These are phyloP conservation scores for Agaricus sinodeliciosus DNA, from an alignment of 768 basidiomycete genomes.

Conservation along the genomic window DNA sequence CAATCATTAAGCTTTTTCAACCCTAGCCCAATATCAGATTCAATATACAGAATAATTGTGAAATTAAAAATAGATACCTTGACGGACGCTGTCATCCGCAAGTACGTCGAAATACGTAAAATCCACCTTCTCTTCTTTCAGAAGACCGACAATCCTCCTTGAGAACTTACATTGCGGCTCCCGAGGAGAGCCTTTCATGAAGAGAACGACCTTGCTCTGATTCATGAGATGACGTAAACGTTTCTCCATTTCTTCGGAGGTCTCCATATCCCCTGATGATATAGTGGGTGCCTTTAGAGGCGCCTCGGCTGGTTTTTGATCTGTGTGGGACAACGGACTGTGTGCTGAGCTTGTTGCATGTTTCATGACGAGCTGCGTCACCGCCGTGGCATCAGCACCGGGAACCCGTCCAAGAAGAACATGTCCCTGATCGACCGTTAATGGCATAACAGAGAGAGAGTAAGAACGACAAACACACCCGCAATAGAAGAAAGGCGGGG, in stretches of 20 bases:
- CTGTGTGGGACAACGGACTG: constrained; percentile 43
- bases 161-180: constrained; percentile 84
- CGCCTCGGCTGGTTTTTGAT: constrained; percentile 31
- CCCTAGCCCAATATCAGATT: constrained; percentile 28
- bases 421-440: constrained; percentile 59
- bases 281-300: constrained; percentile 16
- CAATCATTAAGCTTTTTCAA: constrained; percentile 78
- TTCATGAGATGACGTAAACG: constrained; percentile 72
- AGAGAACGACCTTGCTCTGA: constrained; percentile 70
- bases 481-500: constrained; percentile 76
- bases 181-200: constrained; percentile 87
- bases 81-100: constrained; percentile 71
- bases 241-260: constrained; percentile 56
- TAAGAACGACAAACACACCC: constrained; percentile 34
- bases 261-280: constrained; percentile 31
- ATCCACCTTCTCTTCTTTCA: constrained; percentile 55
- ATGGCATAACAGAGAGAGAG: not conserved
- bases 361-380: constrained; percentile 56
- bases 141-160: constrained; percentile 59
- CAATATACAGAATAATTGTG: not conserved
- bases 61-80: constrained; percentile 41
- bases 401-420: constrained; percentile 70
- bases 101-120: constrained; percentile 84
- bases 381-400: constrained; percentile 69
- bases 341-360: constrained; percentile 37